These are phyloP conservation scores for Cordyceps fumosorosea DNA, from an alignment of 2,329 filamentous ascomycete species.

Conservation along the genomic window DNA sequence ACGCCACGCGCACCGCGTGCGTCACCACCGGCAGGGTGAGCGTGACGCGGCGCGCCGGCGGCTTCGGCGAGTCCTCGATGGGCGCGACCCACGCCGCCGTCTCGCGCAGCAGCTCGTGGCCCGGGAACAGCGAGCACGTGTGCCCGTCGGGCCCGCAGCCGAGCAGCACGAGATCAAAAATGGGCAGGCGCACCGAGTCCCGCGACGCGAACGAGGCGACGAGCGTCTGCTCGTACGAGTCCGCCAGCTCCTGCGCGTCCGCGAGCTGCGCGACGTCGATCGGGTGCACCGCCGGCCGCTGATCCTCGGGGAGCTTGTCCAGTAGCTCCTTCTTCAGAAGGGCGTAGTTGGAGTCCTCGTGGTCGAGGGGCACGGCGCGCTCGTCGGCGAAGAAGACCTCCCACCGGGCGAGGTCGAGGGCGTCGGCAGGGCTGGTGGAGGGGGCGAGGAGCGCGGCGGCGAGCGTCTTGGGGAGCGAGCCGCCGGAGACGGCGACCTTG, in stretches of 20 bases:
- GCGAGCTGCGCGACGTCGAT: conserved; percentile 62
- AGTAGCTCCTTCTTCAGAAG: conserved; percentile 83
- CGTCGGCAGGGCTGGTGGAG: conserved; percentile 42
- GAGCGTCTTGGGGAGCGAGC: conserved; percentile 83
- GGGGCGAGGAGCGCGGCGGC: conserved; percentile 70
- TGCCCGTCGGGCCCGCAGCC: conserved; percentile 95
- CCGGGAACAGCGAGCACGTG: conserved; percentile 93
- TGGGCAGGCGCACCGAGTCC: conserved; percentile 88
- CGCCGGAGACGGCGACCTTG: conserved; percentile 88
- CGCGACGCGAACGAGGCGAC: conserved; percentile 82
- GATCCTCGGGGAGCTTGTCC: conserved; percentile 70
- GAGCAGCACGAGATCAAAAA: conserved; percentile 90
- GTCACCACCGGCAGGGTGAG: conserved; percentile 86
- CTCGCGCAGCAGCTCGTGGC: conserved; percentile 74
- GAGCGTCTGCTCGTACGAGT: conserved; percentile 84
- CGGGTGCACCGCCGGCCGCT: conserved; percentile 66
- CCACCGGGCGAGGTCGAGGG: conserved; percentile 77
- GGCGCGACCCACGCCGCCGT: conserved; percentile 85
- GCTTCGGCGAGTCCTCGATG: conserved; percentile 92
- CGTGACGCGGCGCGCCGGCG: conserved; percentile 83
- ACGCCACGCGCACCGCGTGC: conserved; percentile 79
- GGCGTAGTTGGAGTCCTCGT: conserved; percentile 90
- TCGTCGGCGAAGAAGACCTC: conserved; percentile 99
- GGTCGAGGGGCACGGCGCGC: conserved; percentile 84
- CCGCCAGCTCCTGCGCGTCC: conserved; percentile 86